Evolutionary conservation across 1,284 basidiomycete genomes (phyloP).

Genomic region (Sanghuangporus baumii): DNA sequence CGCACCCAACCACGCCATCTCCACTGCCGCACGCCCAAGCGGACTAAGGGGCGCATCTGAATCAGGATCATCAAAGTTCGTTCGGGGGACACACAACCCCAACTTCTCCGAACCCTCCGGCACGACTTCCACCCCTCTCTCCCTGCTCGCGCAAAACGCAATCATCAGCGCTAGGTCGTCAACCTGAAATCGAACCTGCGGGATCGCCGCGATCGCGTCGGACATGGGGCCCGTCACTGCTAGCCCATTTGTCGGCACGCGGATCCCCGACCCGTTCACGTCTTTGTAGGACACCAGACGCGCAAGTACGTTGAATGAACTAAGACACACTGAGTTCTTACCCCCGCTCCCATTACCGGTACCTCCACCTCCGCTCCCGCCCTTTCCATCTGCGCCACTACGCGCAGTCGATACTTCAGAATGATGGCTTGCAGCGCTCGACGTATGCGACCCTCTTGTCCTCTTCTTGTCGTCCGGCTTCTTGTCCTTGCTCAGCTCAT

Average conservation of each 20-base stretch:
- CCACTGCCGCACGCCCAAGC: conserved; percentile 68
- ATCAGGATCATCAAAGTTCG: conserved; percentile 24
- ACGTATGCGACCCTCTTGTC: conserved; percentile 29
- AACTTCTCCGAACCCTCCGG: conserved; percentile 64
- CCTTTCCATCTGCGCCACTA: background rate
- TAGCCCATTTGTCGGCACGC: conserved; percentile 64
- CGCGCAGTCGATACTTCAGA: conserved; percentile 17
- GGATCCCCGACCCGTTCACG: conserved; percentile 62
- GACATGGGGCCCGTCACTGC: conserved; percentile 55
- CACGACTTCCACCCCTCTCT: conserved; percentile 60
- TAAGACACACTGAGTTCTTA: conserved; percentile 41
- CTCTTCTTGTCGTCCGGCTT: conserved; percentile 31
- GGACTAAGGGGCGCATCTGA: conserved; percentile 50
- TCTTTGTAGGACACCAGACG: conserved; percentile 63
- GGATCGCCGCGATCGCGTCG: conserved; percentile 46
- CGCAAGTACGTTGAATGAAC: conserved; percentile 61
- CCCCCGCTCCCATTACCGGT: conserved; percentile 10
- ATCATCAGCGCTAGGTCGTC: conserved; percentile 38
- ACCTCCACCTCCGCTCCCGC: too few species aligned
- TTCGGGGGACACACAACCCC: conserved; percentile 44
- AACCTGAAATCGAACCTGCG: conserved; percentile 29
- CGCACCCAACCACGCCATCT: conserved; percentile 78
- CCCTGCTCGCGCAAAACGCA: conserved; percentile 56
- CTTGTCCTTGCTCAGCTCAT: conserved; percentile 30
- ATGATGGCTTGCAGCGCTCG: conserved; percentile 33